Percentiles rank a stretch among this genome's conserved stretches.
These are phyloP conservation scores for Kluyveromyces sp. DNA, from an alignment of 1,139 yeast genomes.

Conservation along the genomic window DNA sequence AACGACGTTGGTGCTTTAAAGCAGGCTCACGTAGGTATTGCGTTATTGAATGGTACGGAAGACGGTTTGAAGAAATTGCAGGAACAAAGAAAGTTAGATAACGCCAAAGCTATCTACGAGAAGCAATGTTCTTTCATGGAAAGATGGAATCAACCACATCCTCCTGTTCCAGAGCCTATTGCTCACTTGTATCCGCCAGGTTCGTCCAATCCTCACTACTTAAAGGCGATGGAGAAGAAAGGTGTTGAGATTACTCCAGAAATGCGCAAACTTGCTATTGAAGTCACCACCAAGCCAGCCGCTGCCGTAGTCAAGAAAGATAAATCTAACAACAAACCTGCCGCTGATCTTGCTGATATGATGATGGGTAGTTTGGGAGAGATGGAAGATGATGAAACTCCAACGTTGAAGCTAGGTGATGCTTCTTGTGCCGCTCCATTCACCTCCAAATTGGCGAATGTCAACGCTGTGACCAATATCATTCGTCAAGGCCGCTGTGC, in stretches of 20 bases:
- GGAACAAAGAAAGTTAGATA: conserved; percentile 67
- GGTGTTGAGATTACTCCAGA: conserved; percentile 71
- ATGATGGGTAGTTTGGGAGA: conserved; percentile 65
- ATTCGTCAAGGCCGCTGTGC: conserved; percentile 99
- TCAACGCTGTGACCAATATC: conserved; percentile 85
- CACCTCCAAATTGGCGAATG: conserved; percentile 89
- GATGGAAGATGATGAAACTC: conserved; percentile 78
- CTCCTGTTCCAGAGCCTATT: conserved; percentile 79
- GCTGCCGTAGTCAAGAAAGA: conserved; percentile 32
- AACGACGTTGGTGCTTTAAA: conserved; percentile 98
- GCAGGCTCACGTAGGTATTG: conserved; percentile 98
- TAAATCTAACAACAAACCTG: conserved; percentile 33
- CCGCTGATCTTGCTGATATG: conserved; percentile 64
- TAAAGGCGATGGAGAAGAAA: conserved; percentile 75
- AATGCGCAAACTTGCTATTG: conserved; percentile 51
- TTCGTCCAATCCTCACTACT: conserved; percentile 78
- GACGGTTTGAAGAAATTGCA: conserved; percentile 87
- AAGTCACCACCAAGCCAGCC: conserved; percentile 28
- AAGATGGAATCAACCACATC: conserved; percentile 75
- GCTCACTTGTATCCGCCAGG: conserved; percentile 98
- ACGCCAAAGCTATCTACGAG: conserved; percentile 62
- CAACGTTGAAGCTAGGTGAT: conserved; percentile 91
- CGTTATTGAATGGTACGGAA: conserved; percentile 92
- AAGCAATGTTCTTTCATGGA: conserved; percentile 75
- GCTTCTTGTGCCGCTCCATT: conserved; percentile 99